Conservation (phyloP, 495 filamentous ascomycete species). For the Penicillium parvum region DNA sequence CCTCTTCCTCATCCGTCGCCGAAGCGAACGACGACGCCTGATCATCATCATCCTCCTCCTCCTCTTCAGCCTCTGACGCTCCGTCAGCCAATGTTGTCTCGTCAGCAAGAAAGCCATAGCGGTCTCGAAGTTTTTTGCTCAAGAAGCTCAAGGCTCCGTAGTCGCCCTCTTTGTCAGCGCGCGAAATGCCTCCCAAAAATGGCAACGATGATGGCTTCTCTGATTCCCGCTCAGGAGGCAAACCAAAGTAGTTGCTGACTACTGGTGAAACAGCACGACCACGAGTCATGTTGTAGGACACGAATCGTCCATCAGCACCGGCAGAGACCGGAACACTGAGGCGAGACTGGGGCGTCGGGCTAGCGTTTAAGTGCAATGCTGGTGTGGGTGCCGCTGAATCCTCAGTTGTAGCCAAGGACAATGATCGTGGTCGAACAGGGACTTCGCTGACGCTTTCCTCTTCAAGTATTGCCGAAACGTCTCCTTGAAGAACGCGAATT, state of each 20-base stretch:
- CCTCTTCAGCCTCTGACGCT: slow-evolving; percentile 27
- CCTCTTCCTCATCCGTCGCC: slow-evolving; percentile 42
- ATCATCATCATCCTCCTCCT: slow-evolving; percentile 44
- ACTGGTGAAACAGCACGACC: slow-evolving; percentile 36
- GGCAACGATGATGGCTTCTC: slow-evolving; percentile 32
- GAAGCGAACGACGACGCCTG: slow-evolving; percentile 13
- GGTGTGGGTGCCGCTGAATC: slow-evolving; percentile 24
- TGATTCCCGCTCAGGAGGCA: slow-evolving; percentile 34
- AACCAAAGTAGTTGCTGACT: slow-evolving; percentile 44
- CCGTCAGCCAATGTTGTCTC: slow-evolving; percentile 26
- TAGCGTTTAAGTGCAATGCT: slow-evolving; percentile 30
- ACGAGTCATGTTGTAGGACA: slow-evolving; percentile 39
- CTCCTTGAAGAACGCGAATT: slow-evolving; percentile 54
- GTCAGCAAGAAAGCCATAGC: slow-evolving; percentile 37
- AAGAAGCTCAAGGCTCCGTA: slow-evolving; percentile 53
- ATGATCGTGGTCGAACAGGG: slow-evolving; percentile 25
- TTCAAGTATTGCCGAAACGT: slow-evolving; percentile 24
- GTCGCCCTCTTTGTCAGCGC: slow-evolving; percentile 44
- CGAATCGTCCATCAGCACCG: slow-evolving; percentile 23
- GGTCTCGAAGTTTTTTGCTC: slow-evolving; percentile 50
- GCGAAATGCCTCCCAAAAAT: slow-evolving; percentile 31
- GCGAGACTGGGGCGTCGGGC: slow-evolving; percentile 25
- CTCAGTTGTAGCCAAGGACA: slow-evolving; percentile 22
- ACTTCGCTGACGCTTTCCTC: slow-evolving; percentile 16
- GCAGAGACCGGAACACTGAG: slow-evolving; percentile 24